phyloP scores from a whole-genome alignment of 2,329 filamentous ascomycete genomes.

The Nemania sp. region DNA sequence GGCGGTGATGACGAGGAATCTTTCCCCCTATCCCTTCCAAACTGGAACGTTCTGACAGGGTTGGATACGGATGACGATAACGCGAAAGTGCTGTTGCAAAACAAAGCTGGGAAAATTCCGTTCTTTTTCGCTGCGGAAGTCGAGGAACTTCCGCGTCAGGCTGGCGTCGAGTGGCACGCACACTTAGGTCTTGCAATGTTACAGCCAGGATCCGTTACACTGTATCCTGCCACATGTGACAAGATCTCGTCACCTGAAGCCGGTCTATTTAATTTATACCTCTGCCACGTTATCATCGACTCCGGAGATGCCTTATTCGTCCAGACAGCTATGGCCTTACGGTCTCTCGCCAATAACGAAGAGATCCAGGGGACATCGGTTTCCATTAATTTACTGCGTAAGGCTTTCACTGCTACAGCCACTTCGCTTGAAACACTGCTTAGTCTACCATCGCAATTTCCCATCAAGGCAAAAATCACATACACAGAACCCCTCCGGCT shows the following conservation, averaged over 20 bases:
- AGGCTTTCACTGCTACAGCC: slow-evolving; percentile 25
- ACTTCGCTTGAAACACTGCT: slow-evolving; percentile 31
- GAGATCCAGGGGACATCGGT: slow-evolving; percentile 7
- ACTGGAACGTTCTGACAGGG: slow-evolving; percentile 60
- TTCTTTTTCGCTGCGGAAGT: slow-evolving; percentile 83
- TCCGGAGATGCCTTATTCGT: slow-evolving; percentile 41
- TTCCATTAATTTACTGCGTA: slow-evolving; percentile 19
- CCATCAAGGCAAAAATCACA: slow-evolving; percentile 45
- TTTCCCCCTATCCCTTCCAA: slow-evolving; percentile 58
- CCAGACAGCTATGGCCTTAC: slow-evolving; percentile 41
- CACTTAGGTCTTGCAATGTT: slow-evolving; percentile 67
- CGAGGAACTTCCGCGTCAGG: slow-evolving; percentile 77
- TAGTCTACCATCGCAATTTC: background rate
- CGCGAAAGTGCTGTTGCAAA: slow-evolving; percentile 39
- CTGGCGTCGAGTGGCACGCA: slow-evolving; percentile 86
- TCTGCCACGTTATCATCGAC: slow-evolving; percentile 47
- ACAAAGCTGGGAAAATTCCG: slow-evolving; percentile 59
- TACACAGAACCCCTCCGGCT: slow-evolving; percentile 43
- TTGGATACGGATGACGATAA: slow-evolving; percentile 54
- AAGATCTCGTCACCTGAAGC: background rate
- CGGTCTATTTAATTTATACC: slow-evolving; percentile 22
- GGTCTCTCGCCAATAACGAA: background rate
- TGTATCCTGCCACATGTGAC: slow-evolving; percentile 28
- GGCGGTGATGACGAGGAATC: slow-evolving; percentile 40
- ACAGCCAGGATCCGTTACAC: slow-evolving; percentile 42